These are phyloP conservation scores for Coelastrella sp. DNA, from an alignment of 139 green algal species.

Conservation along the genomic window DNA sequence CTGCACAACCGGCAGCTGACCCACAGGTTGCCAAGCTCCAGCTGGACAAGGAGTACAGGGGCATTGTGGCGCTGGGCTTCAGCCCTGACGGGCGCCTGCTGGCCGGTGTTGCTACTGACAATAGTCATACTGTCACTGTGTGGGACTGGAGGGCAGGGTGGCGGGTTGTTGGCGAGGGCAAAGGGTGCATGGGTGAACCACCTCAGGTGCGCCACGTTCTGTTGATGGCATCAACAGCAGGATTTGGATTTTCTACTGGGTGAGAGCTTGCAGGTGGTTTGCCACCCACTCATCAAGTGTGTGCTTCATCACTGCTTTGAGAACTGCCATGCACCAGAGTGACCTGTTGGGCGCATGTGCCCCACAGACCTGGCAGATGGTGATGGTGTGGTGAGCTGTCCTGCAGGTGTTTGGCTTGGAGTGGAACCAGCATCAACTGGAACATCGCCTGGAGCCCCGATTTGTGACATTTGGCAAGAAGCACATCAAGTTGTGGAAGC, in stretches of 20 bases:
- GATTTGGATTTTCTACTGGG: too few species aligned
- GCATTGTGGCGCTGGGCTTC: slow-evolving; percentile 71
- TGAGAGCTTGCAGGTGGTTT: too few species aligned
- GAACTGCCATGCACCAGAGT: too few species aligned
- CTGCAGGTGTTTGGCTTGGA: slow-evolving; percentile 76
- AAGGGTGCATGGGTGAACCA: slow-evolving; percentile 72
- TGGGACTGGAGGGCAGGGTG: slow-evolving; percentile 76
- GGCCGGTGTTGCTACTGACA: slow-evolving; percentile 72
- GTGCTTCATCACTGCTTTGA: too few species aligned
- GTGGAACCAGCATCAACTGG: slow-evolving; percentile 69
- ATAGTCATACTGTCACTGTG: slow-evolving; percentile 76
- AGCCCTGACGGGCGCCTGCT: slow-evolving; percentile 64
- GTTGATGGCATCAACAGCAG: not conserved
- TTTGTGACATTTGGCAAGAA: slow-evolving; percentile 76
- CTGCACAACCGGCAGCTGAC: slow-evolving; percentile 25
- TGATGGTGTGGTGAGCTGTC: not conserved
- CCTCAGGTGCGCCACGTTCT: slow-evolving; percentile 59
- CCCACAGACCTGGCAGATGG: too few species aligned
- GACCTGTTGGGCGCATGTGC: not conserved
- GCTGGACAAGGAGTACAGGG: slow-evolving; percentile 67
- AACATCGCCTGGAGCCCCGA: slow-evolving; percentile 21
- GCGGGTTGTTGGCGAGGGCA: slow-evolving; percentile 50
- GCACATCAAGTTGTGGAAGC: slow-evolving; percentile 70
- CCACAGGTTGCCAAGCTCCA: slow-evolving; percentile 54
- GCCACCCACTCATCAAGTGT: too few species aligned